These are phyloP conservation scores for Euphrasia arctica DNA, from an alignment of 305 asterid species.

Conservation along the genomic window DNA sequence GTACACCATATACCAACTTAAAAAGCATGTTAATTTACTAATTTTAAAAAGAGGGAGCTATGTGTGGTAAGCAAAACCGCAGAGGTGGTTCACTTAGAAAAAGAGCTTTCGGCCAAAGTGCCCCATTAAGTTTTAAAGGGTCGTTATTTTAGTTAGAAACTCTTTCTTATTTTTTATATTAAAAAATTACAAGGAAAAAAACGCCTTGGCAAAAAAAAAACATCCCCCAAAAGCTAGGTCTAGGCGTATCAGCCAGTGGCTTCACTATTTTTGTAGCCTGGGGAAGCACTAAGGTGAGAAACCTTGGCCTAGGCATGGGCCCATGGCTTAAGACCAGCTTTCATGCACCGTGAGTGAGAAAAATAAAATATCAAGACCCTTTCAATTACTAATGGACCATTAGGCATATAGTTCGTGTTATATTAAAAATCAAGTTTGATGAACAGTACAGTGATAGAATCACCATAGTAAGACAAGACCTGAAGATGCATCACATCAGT, in stretches of 20 bases:
- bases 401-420: neutral
- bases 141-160: neutral
- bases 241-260: neutral
- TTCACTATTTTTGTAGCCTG: neutral
- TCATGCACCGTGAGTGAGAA: constrained; percentile 7
- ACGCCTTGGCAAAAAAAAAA: neutral
- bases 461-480: constrained; percentile 13
- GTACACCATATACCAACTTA: too few relatives aligned
- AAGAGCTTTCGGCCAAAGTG: neutral
- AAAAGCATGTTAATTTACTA: too few relatives aligned
- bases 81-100: neutral
- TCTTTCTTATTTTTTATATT: neutral
- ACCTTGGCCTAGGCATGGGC: neutral
- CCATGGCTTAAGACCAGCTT: neutral
- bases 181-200: neutral
- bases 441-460: constrained; percentile 2
- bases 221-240: neutral
- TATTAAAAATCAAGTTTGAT: constrained; percentile 2
- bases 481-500: constrained; percentile 3
- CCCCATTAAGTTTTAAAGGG: neutral
- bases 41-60: neutral
- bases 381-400: neutral
- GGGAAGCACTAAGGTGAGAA: neutral
- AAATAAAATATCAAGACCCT: constrained; percentile 4
- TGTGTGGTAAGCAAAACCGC: neutral